phyloP scores from a whole-genome alignment of 2,329 filamentous ascomycete species.

The Xylariaceae sp. region DNA sequence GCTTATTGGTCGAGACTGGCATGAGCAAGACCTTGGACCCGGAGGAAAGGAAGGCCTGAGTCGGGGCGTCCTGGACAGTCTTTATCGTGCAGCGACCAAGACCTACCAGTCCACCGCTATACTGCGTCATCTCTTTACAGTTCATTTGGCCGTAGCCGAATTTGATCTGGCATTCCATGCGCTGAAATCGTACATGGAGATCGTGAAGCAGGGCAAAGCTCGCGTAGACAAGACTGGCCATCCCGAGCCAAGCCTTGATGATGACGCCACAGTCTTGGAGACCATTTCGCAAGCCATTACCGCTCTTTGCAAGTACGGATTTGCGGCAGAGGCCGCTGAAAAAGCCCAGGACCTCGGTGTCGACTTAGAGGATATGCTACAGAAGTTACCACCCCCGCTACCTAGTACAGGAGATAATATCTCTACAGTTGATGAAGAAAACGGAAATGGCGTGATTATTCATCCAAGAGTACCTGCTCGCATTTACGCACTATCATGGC shows the following conservation, averaged over 20 bases:
- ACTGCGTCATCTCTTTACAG: conserved; percentile 77
- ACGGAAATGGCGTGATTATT: conserved; percentile 28
- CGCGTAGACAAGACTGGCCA: conserved; percentile 76
- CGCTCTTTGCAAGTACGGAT: conserved; percentile 78
- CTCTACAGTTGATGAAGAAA: conserved; percentile 31
- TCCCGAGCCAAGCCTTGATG: conserved; percentile 67
- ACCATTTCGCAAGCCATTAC: conserved; percentile 78
- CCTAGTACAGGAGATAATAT: conserved; percentile 27
- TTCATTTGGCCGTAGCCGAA: conserved; percentile 83
- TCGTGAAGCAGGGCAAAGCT: conserved; percentile 80
- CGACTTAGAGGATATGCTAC: conserved; percentile 72
- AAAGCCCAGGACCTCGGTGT: conserved; percentile 69
- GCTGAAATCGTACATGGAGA: conserved; percentile 86
- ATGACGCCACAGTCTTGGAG: conserved; percentile 70
- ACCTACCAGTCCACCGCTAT: conserved; percentile 94
- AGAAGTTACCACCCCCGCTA: conserved; percentile 46
- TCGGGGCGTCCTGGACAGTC: conserved; percentile 74
- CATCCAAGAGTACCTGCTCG: conserved; percentile 51
- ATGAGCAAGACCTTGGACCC: conserved; percentile 73
- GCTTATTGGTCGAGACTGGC: conserved; percentile 75
- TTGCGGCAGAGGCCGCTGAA: conserved; percentile 67
- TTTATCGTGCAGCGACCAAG: conserved; percentile 87
- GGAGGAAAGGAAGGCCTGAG: conserved; percentile 74
- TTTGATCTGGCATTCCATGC: conserved; percentile 90
- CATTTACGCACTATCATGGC: conserved; percentile 68